Base-by-base conservation (phyloP, 2,329 filamentous ascomycete species). In the Curvularia hawaiiensis region DNA sequence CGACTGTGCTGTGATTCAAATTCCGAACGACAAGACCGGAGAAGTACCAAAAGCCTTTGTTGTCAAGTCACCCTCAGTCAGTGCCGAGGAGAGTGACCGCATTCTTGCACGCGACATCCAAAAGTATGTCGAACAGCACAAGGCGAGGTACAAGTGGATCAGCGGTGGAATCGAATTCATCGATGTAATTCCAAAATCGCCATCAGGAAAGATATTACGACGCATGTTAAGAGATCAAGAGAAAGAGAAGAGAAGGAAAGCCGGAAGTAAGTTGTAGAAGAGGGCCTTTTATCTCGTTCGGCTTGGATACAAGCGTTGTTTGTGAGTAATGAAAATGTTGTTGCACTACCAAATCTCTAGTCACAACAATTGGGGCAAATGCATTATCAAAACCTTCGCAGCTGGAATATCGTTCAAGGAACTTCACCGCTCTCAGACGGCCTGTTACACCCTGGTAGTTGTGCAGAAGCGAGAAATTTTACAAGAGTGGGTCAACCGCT, bases 1-100 rank as follows among this genome's bases (percentile, higher is more conserved):
- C 43, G 91, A 96, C 75, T 90, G 87, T 64, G 87, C 91, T 14
- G 90, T 96, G 8, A 91, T 95, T 62, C 88, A 88, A 14, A 80
- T 92, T 1, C 89, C 87, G 0, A 86, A 88, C 57, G 85, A 85
- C 7, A 73, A 79, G 6, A 83, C 86, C 0, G 86, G 86, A 28
- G 86, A 88, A 65, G 77, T 88, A 0, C 86, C 86, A 20, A 88
- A 88, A 70, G 86, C 86, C 0, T 87, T 85, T 59, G 81, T 88
- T 4, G 85, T 88, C 56, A 88, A 87, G 72, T 81, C 82, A 0
- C 71, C 82, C 0, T 79, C 77, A 38, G 80, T 84, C 0, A 79
- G 81, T 1, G 63, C 81, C 0, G 84, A 88, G 62, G 80, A 83
- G 39, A 79, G 69, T 52, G 83, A 87, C 52, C 79, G 79, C 1